phyloP scores from a whole-genome alignment of 371 early-diverging fungal species.

The Umbelopsis sp. region DNA sequence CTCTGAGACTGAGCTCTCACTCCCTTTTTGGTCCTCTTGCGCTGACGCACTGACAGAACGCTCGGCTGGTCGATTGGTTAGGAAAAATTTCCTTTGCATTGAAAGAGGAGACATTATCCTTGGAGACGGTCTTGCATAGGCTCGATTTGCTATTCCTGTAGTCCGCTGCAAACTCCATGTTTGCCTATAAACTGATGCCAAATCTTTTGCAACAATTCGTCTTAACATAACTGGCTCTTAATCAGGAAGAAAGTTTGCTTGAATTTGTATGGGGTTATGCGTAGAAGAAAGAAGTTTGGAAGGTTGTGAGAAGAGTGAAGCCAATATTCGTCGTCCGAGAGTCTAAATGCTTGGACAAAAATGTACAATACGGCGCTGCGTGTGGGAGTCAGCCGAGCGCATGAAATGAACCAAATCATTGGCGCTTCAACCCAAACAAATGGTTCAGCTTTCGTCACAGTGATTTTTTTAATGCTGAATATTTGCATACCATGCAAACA shows the following conservation, averaged over 20 bases:
- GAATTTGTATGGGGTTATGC: background rate
- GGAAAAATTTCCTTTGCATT: background rate
- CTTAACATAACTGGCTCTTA: background rate
- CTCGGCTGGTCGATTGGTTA: background rate
- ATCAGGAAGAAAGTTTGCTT: background rate
- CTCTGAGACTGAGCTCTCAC: constrained; percentile 1
- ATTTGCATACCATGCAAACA: too few species aligned
- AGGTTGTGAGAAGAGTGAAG: too few species aligned
- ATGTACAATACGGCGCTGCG: too few species aligned
- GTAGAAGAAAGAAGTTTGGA: too few species aligned
- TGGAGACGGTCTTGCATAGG: background rate
- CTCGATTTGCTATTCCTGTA: background rate
- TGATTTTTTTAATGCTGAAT: too few species aligned
- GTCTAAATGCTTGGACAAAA: too few species aligned
- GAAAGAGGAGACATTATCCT: background rate
- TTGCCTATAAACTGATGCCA: background rate
- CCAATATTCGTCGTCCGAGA: too few species aligned
- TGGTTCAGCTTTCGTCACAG: too few species aligned
- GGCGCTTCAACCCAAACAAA: too few species aligned
- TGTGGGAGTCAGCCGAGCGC: too few species aligned
- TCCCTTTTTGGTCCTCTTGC: constrained; percentile 2
- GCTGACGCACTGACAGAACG: background rate
- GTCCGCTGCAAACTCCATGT: background rate
- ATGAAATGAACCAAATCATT: too few species aligned
- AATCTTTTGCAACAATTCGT: background rate